Evolutionary conservation across 148 eudicot genomes (phyloP).

Genomic region (Vaccinium vitisidaea): DNA sequence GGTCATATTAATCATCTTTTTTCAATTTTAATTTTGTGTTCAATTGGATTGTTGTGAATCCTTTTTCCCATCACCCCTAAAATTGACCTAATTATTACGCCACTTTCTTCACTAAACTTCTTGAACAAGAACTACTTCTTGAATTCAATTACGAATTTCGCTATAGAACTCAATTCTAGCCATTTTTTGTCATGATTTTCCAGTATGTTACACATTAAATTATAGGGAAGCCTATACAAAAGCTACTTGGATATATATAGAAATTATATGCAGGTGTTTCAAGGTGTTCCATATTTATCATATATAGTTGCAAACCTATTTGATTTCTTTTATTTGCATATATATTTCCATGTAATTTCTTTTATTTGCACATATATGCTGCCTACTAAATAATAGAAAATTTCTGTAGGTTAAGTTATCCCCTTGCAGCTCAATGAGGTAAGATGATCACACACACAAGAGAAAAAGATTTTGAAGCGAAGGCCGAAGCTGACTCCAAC

Average conservation of each 20-base stretch:
- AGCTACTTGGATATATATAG: neutral
- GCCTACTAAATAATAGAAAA: neutral
- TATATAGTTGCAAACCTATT: neutral
- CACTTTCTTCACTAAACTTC: neutral
- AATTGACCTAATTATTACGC: neutral
- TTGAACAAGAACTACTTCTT: neutral
- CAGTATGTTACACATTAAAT: neutral
- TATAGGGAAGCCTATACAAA: neutral
- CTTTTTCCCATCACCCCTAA: neutral
- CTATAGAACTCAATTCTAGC: neutral
- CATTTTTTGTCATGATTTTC: neutral
- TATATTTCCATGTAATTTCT: too few relatives aligned
- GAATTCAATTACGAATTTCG: neutral
- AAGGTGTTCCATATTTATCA: neutral
- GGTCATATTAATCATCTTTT: neutral
- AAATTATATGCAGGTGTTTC: neutral
- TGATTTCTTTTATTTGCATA: neutral
- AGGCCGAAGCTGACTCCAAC: slow-evolving; percentile 31
- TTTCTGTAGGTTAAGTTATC: neutral
- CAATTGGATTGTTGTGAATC: neutral
- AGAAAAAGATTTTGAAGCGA: slow-evolving; percentile 34
- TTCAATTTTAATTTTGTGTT: neutral
- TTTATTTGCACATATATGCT: neutral
- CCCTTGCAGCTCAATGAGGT: slow-evolving; percentile 22
- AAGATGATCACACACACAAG: slow-evolving; percentile 44